Base-by-base conservation (phyloP, 495 filamentous ascomycete genomes). In the Penicillium silybi region DNA sequence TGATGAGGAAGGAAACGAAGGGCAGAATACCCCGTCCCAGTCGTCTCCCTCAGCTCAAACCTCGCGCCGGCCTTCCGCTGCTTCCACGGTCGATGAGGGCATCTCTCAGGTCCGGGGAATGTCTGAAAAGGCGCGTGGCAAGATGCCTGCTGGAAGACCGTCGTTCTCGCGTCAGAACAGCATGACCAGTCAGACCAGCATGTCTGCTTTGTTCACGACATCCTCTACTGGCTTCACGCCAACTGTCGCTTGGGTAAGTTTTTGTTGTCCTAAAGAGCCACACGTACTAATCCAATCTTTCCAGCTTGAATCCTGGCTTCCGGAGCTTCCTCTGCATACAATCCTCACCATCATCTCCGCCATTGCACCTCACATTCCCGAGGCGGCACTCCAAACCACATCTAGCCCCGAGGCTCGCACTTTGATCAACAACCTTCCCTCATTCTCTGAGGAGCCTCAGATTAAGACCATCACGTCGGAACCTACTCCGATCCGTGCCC, bases 101-200 rank as follows among this genome's bases (percentile, higher is more conserved):
- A 81, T 96, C 10, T 89, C 92, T n/a, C 73, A 85, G 29, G 64
- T 95, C n/a, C 82, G 90, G 42, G 92, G 90, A 42, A 99, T 97
- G 90, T 96, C 92, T 9, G 93, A 99, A 67, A 99, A 97, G 63
- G 95, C 93, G 22, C 76, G 93, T 43, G 93, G 93, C 7, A 99
- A 99, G 66, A 89, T 93, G 82, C 95, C 95, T n/a, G 90, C 88
- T 9, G 87, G 89, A 3, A 79, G 88, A 35, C 78, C 80, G 9
- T 81, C 80, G 15, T 97, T 98, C 65, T 96, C 92, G 3, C 78
- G 95, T 7, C 93, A 97, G 63, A 93, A 92, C 61, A 96, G 90
- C 67, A 91, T 85, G 42, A 88, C 90, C 9, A 96, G 89, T 57
- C 78, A 97, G 32, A 80, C 73, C 46, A 86, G 85, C 67, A 76